Evolutionary conservation across 139 green algal genomes (phyloP), one percentile per base, ranked within the genome.

Genomic region (Tetraselmis striata): DNA sequence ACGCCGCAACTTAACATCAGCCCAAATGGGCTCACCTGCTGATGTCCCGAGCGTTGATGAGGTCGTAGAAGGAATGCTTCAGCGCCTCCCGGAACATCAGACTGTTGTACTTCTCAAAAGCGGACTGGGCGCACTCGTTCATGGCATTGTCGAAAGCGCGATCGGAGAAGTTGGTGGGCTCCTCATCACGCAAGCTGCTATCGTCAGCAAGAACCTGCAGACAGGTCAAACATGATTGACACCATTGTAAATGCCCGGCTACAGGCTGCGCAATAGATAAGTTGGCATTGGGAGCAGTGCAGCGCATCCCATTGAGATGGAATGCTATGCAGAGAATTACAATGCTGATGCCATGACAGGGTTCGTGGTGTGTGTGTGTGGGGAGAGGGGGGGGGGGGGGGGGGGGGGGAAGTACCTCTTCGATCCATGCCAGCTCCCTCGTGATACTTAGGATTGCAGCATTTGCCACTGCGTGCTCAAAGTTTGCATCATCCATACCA

Each of bases 401-500:
- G 75, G 77, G 76, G 76, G 32, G 58, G 77, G 27, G 11, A 32
- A 84, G 28, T 25, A 82, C 76, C 30, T 85, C 30, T 77, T 77
- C 74, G 26, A 95, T 93, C 96, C 96, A 99, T 2, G 90, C 80
- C 29, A 98, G 85, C 89, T 99, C 96, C 85, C 93, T 93, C 23
- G 93, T 94, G 1, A 99, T 86, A 22, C 95, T 89, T 80, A 99
- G 90, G 84, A 99, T 98, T 67, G 94, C 94, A 0, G 92, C 93
- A 84, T 99, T 98, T 79, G 97, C 97, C 23, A 87, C 84, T 79
- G 81, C 79, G 30, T 94, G 85, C 85, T 97, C 95, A 84, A 99
- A 99, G 90, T 99, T 99, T 85, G 97, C 97, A 83, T 99, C 97
- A 29, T 99, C 97, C 88, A 99, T 90, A 59, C 87, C 89, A 84